These are phyloP conservation scores for Neurospora tetrasperma DNA, from an alignment of 495 filamentous ascomycete genomes.

Conservation along the genomic window DNA sequence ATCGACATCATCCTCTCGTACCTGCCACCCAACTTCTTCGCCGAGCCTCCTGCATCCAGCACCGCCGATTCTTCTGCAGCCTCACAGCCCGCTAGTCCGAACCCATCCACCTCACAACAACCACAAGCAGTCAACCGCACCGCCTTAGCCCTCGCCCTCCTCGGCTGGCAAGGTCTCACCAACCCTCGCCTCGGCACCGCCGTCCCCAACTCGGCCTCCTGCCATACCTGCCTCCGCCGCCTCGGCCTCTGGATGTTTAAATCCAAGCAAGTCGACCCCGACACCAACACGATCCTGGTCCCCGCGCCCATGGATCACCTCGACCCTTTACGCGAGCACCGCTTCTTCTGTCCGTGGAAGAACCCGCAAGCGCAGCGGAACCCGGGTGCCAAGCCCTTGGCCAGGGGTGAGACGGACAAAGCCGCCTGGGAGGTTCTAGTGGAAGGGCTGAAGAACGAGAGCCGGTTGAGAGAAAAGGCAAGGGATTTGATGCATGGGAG, in stretches of 20 bases:
- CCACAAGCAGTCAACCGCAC: conserved; percentile 40
- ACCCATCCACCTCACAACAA: background rate
- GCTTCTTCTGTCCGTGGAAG: conserved; percentile 77
- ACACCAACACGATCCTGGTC: conserved; percentile 38
- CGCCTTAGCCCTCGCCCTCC: conserved; percentile 66
- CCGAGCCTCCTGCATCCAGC: conserved; percentile 24
- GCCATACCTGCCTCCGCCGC: conserved; percentile 75
- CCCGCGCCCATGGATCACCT: conserved; percentile 52
- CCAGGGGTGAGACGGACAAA: conserved; percentile 16
- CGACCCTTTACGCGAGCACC: conserved; percentile 58
- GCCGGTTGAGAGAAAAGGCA: conserved; percentile 25
- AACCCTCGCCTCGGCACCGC: conserved; percentile 44
- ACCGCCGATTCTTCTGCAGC: conserved; percentile 3
- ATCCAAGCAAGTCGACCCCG: conserved; percentile 39
- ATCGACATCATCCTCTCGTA: conserved; percentile 39
- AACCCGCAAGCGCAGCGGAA: conserved; percentile 48
- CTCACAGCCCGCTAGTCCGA: conserved; percentile 4
- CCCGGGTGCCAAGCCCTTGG: conserved; percentile 20
- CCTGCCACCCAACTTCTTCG: conserved; percentile 38
- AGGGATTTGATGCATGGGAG: conserved; percentile 8
- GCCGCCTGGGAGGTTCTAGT: conserved; percentile 37
- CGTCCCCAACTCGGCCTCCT: conserved; percentile 59
- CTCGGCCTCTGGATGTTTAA: conserved; percentile 94
- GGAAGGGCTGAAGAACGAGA: conserved; percentile 34
- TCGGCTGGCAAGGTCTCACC: conserved; percentile 71